Evolutionary conservation across 352 stramenopile species (phyloP), one percentile per base, ranked within the genome.

Genomic region (Phytophthora sp.): DNA sequence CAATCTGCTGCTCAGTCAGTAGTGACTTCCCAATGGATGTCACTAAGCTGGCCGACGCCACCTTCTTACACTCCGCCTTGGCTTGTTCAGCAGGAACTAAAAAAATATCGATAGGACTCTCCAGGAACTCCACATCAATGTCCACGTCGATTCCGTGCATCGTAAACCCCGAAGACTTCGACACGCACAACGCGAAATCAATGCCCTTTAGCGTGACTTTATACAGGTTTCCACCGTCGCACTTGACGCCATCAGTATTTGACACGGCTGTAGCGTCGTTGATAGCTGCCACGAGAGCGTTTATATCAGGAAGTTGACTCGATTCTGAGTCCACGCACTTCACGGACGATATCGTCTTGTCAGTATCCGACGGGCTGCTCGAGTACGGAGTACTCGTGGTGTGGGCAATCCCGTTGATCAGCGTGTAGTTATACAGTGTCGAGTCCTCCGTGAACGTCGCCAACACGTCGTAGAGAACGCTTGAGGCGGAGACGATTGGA

Each of bases 391-490:
- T 66, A 7, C 35, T 62, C 7, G 57, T 42, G 2, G 47, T 27
- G 63, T 71, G 71, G 1, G 71, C 52, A n/a, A 71, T 26, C 18
- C 68, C 57, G 33, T 73, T 39, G 3, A 79, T 33, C 9, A 77
- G 33, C 18, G 56, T 65, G 57, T 75, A 75, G 45, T 70, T 71
- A 18, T 72, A 59, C 9, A 57, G 26, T 1, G 44, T 61, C 12
- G n/a, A 29, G 13, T 63, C 53, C 18, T 66, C 70, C 21, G 54
- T 58, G 26, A 70, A 63, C 3, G 54, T 62, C n/a, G 64, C 36
- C 45, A 69, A 67, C 7, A 31, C 54, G 41, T 76, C 59, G 47
- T 71, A 81, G 7, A 69, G 46, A 20, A 81, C 61, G 13, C 30
- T 63, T 12, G 54, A 42, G 9, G 26, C n/a, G 0, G 42, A 51